These are phyloP conservation scores for Lignosus rhinocerotis DNA, from an alignment of 1,284 basidiomycete species.

Conservation along the genomic window DNA sequence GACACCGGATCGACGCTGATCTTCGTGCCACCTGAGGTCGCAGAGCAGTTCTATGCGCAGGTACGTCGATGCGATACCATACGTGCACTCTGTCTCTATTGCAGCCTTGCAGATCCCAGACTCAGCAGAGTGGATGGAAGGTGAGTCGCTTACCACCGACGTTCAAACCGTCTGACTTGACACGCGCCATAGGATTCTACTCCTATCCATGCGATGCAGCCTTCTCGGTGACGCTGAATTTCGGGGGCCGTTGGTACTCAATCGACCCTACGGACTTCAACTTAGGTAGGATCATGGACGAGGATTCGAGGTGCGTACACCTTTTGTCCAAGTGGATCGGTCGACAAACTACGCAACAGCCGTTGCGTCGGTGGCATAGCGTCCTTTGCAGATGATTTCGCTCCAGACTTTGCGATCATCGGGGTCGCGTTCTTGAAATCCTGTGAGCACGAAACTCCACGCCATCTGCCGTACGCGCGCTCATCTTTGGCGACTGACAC, in stretches of 20 bases:
- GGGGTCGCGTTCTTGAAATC: constrained; percentile 75
- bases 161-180: not conserved
- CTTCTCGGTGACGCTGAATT: constrained; percentile 46
- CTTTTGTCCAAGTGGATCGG: not conserved
- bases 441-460: constrained; percentile 41
- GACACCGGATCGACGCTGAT: constrained; percentile 65
- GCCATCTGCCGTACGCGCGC: not conserved
- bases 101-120: constrained; percentile 47
- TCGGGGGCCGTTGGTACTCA: constrained; percentile 51
- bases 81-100: not conserved
- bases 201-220: constrained; percentile 48
- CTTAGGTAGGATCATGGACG: constrained; percentile 45
- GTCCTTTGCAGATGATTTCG: constrained; percentile 47
- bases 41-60: constrained; percentile 42
- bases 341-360: constrained; percentile 22
- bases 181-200: constrained; percentile 43
- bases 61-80: constrained; percentile 28
- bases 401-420: constrained; percentile 59
- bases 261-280: constrained; percentile 68
- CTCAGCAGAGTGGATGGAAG: constrained; percentile 44
- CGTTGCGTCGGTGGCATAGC: constrained; percentile 73
- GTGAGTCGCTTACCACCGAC: constrained; percentile 27
- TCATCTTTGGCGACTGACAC: not conserved
- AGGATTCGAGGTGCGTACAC: constrained; percentile 32
- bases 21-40: constrained; percentile 46